Evolutionary conservation across 2,329 filamentous ascomycete genomes (phyloP).

Genomic region (Aspergillus sergii): DNA sequence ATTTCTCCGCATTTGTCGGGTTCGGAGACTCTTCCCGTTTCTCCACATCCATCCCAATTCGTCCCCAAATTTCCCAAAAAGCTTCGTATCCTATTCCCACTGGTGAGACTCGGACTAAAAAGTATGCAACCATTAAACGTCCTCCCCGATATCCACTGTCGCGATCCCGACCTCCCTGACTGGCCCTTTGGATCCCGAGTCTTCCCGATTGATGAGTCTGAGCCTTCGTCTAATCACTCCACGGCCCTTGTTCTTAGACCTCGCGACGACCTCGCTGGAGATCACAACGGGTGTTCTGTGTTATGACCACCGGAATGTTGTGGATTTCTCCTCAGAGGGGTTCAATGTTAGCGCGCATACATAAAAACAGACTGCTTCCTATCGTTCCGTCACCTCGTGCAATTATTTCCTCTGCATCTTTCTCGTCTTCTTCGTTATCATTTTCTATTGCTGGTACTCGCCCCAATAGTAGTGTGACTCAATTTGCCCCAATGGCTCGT

Average conservation of each 20-base stretch:
- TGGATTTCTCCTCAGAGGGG: conserved; percentile 36
- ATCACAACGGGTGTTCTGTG: conserved; percentile 29
- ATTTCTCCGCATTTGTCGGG: conserved; percentile 26
- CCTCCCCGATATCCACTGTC: conserved; percentile 25
- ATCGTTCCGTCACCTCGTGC: conserved; percentile 14
- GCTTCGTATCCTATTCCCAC: conserved; percentile 25
- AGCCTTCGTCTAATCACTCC: conserved; percentile 19
- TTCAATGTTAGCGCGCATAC: conserved; percentile 35
- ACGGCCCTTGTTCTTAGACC: conserved; percentile 21
- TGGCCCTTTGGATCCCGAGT: conserved; percentile 26
- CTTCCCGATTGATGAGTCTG: conserved; percentile 25
- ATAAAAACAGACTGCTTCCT: conserved; percentile 35
- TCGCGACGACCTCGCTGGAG: conserved; percentile 23
- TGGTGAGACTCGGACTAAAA: conserved; percentile 20
- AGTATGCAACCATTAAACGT: conserved; percentile 22
- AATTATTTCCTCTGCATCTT: conserved; percentile 16
- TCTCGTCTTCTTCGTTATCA: conserved; percentile 22
- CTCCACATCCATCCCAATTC: conserved; percentile 20
- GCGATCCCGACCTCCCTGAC: conserved; percentile 23
- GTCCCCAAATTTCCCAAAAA: conserved; percentile 22
- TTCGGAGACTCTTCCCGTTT: conserved; percentile 26
- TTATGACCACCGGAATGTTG: conserved; percentile 58
- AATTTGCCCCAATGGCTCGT: conserved; percentile 38
- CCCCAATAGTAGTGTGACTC: conserved; percentile 27
- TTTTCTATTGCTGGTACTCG: conserved; percentile 15